phyloP scores from a whole-genome alignment of 208 protist genomes.

The Wallacemonas sp. region DNA sequence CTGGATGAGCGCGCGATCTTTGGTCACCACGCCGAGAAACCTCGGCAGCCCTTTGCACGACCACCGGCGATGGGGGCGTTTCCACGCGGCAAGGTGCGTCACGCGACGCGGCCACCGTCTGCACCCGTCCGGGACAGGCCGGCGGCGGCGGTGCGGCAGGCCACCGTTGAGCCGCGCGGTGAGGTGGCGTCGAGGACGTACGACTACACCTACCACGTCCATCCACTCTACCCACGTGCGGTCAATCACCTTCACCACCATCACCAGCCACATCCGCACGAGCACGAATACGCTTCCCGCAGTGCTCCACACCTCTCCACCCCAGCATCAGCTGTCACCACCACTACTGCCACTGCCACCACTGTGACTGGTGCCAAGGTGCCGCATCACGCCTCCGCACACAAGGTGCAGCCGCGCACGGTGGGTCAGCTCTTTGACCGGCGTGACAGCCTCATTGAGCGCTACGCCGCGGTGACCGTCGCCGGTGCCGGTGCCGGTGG shows the following conservation, averaged over 20 bases:
- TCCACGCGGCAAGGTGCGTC: conserved; percentile 15
- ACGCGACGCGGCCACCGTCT: conserved; percentile 6
- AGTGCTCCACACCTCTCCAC: neutral
- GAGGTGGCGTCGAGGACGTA: neutral
- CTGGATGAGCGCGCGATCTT: conserved; percentile 8
- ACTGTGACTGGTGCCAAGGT: no score
- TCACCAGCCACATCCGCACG: no score
- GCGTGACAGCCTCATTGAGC: conserved; percentile 18
- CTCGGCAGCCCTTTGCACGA: neutral
- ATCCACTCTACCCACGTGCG: conserved; percentile 14
- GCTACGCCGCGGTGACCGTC: conserved; percentile 6
- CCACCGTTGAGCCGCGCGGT: no score
- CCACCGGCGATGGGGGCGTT: conserved; percentile 13
- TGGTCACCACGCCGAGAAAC: neutral
- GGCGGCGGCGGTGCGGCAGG: neutral
- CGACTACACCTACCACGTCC: conserved; percentile 18
- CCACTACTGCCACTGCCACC: no score
- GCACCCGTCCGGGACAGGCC: neutral
- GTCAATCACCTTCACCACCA: no score
- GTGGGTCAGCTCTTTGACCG: neutral
- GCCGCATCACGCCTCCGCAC: no score
- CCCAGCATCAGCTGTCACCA: neutral
- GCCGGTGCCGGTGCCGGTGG: no score
- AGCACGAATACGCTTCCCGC: neutral
- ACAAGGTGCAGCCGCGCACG: neutral